phyloP scores from a whole-genome alignment of 23 red algal species.

The Agarophyton chilense region DNA sequence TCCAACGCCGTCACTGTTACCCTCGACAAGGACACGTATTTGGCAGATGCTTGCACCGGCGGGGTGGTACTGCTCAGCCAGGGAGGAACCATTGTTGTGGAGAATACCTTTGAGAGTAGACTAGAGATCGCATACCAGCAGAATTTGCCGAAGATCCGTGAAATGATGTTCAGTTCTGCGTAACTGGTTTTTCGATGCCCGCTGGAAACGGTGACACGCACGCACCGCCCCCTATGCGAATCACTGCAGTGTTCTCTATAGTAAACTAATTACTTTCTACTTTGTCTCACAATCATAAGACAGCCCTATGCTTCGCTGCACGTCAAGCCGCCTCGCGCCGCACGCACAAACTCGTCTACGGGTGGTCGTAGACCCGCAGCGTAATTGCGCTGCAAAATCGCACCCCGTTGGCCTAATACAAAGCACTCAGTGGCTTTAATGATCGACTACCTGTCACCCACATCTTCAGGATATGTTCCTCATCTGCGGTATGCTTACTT shows the following conservation, averaged over 20 bases:
- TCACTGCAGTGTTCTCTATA: slow-evolving; percentile 13
- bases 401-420: background rate
- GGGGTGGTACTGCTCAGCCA: slow-evolving; percentile 88
- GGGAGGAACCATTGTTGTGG: slow-evolving; percentile 86
- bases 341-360: background rate
- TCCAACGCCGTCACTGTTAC: slow-evolving; percentile 44
- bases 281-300: background rate
- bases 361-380: background rate
- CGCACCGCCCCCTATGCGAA: background rate
- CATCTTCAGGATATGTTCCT: background rate
- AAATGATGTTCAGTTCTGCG: slow-evolving; percentile 76
- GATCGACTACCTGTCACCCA: background rate
- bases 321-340: background rate
- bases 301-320: background rate
- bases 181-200: slow-evolving; percentile 35
- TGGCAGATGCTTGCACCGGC: slow-evolving; percentile 72
- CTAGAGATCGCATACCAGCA: slow-evolving; percentile 99
- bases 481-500: no score
- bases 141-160: slow-evolving; percentile 88
- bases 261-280: slow-evolving; percentile 23
- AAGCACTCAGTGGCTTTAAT: background rate
- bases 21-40: slow-evolving; percentile 61
- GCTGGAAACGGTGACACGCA: background rate
- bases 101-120: slow-evolving; percentile 97
- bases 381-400: background rate